These are phyloP conservation scores for Phytophthora podocarpi DNA, from an alignment of 352 stramenopile species.

Conservation along the genomic window DNA sequence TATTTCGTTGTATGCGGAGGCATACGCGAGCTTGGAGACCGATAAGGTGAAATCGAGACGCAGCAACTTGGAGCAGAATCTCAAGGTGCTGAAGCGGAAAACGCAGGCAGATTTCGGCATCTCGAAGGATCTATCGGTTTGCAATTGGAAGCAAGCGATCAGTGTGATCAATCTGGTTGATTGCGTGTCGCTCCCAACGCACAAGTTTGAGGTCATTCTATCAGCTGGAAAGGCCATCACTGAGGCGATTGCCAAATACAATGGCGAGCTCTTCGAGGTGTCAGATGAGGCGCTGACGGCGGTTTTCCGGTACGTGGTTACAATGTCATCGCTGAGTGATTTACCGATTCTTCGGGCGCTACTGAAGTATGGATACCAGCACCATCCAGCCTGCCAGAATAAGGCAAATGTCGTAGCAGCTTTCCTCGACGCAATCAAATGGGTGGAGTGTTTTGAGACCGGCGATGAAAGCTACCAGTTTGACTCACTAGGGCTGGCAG, in stretches of 20 bases:
- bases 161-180: constrained; percentile 71
- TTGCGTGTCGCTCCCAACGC: constrained; percentile 76
- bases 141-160: constrained; percentile 58
- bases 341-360: constrained; percentile 53
- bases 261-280: constrained; percentile 64
- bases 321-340: constrained; percentile 67
- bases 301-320: constrained; percentile 74
- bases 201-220: constrained; percentile 85
- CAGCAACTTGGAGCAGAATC: constrained; percentile 46
- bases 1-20: constrained; percentile 52
- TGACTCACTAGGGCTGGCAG: constrained; percentile 51
- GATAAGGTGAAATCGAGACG: constrained; percentile 40
- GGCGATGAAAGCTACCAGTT: constrained; percentile 42
- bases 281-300: constrained; percentile 62
- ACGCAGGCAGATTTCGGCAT: constrained; percentile 68
- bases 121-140: constrained; percentile 65
- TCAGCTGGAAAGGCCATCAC: constrained; percentile 55
- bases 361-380: constrained; percentile 62
- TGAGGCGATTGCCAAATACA: constrained; percentile 53
- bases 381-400: constrained; percentile 79
- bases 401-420: constrained; percentile 55
- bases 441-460: constrained; percentile 68
- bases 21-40: constrained; percentile 66
- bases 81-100: constrained; percentile 66
- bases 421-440: constrained; percentile 83